Percentiles rank a stretch among this genome's conserved stretches.
Evolutionary conservation across 2,329 filamentous ascomycete species (phyloP).

Genomic region (Neoascochyta sp.): DNA sequence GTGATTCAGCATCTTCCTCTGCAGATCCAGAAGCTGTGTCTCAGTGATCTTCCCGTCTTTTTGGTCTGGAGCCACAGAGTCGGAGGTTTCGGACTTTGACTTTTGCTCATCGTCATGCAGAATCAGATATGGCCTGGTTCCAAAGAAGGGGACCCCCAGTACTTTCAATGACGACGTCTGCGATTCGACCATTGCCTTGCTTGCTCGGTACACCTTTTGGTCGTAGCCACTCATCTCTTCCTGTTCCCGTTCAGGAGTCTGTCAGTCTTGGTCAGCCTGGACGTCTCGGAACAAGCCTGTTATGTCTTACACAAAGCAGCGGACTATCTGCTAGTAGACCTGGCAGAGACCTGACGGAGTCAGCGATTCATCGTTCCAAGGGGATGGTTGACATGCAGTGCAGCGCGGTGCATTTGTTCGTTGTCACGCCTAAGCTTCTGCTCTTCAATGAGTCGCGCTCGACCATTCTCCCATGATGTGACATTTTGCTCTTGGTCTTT

Average conservation of each 20-base stretch:
- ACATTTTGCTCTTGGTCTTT: constrained; percentile 61
- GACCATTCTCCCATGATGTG: constrained; percentile 56
- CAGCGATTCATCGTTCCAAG: constrained; percentile 1
- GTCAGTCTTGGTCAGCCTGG: constrained; percentile 4
- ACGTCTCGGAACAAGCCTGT: too few species aligned
- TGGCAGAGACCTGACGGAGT: constrained; percentile 22
- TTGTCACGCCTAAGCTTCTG: constrained; percentile 52
- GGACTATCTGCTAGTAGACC: constrained; percentile 21
- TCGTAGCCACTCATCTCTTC: constrained; percentile 59
- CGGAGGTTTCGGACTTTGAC: constrained; percentile 1
- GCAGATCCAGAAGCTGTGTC: constrained; percentile 26
- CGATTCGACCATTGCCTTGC: constrained; percentile 56
- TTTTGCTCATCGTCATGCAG: constrained; percentile 17
- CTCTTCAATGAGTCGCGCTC: constrained; percentile 50
- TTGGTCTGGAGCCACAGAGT: constrained; percentile 2
- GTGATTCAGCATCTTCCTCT: constrained; percentile 37
- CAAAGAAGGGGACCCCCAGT: constrained; percentile 44
- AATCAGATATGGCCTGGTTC: constrained; percentile 23
- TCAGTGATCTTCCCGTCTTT: constrained; percentile 21
- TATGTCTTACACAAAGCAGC: constrained; percentile 19
- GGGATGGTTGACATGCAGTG: constrained; percentile 51
- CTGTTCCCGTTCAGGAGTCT: constrained; percentile 49
- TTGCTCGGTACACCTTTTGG: constrained; percentile 59
- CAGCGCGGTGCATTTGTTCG: constrained; percentile 52
- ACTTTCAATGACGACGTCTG: constrained; percentile 54